phyloP scores from a whole-genome alignment of 2,329 filamentous ascomycete genomes.

The Eutypa lata region DNA sequence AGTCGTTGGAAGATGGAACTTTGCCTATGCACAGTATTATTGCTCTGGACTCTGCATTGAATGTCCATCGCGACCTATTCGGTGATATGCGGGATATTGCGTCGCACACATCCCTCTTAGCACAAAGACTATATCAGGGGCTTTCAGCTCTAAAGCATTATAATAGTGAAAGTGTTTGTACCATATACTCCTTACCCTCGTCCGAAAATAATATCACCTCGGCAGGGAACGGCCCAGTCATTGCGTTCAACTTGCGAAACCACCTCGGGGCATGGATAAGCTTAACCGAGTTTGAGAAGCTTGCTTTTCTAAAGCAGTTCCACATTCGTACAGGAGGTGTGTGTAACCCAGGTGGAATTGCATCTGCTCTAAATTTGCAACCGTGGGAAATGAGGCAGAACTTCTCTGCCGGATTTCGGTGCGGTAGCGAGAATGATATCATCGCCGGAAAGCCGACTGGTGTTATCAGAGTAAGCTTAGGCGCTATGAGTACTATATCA shows the following conservation, averaged over 20 bases:
- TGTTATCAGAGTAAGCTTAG: constrained; percentile 79
- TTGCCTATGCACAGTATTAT: constrained; percentile 87
- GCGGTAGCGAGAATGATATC: constrained; percentile 78
- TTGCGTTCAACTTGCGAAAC: constrained; percentile 80
- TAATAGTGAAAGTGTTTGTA: constrained; percentile 65
- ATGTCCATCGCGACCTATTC: constrained; percentile 66
- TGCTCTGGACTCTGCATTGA: constrained; percentile 72
- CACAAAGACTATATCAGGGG: constrained; percentile 53
- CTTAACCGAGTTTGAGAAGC: constrained; percentile 81
- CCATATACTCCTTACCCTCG: constrained; percentile 53
- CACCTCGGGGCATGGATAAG: constrained; percentile 71
- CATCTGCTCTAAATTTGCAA: constrained; percentile 66
- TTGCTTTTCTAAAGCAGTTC: constrained; percentile 74
- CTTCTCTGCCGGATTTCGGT: constrained; percentile 80
- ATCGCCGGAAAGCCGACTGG: constrained; percentile 84
- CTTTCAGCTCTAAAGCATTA: constrained; percentile 62
- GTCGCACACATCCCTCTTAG: constrained; percentile 66
- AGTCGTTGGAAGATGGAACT: constrained; percentile 86
- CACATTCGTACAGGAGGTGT: constrained; percentile 85
- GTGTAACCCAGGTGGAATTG: constrained; percentile 88
- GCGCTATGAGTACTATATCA: constrained; percentile 77
- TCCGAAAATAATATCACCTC: constrained; percentile 27
- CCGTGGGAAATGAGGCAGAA: constrained; percentile 82
- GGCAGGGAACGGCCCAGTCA: constrained; percentile 63
- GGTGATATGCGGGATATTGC: constrained; percentile 67